Conservation (phyloP, 1,139 yeast species). For the Pichia sp. region DNA sequence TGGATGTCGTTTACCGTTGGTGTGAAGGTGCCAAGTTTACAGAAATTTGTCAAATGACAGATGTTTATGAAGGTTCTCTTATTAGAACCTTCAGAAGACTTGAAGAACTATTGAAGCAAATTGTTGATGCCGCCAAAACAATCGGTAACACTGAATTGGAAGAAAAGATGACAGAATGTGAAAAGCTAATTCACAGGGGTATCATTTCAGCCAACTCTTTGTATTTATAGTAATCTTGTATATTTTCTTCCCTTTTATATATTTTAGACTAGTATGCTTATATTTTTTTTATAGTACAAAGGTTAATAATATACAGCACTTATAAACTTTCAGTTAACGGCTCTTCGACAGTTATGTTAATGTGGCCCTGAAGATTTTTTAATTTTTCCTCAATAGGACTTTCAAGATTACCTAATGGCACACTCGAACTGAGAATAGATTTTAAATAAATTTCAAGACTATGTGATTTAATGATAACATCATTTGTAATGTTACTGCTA, state of each 20-base stretch:
- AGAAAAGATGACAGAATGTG: constrained; percentile 81
- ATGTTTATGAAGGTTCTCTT: constrained; percentile 94
- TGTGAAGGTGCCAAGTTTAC: constrained; percentile 94
- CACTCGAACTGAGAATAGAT: constrained; percentile 14
- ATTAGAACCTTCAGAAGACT: constrained; percentile 90
- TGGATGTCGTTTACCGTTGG: constrained; percentile 98
- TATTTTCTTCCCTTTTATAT: not conserved
- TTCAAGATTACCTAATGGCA: constrained; percentile 11
- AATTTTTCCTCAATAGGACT: constrained; percentile 1
- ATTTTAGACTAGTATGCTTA: not conserved
- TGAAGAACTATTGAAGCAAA: constrained; percentile 87
- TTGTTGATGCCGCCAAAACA: constrained; percentile 85
- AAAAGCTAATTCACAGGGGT: constrained; percentile 87
- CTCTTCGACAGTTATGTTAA: constrained; percentile 5
- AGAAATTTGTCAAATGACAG: constrained; percentile 97
- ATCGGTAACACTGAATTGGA: constrained; percentile 85
- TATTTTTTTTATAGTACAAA: not conserved
- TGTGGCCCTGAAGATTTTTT: not conserved
- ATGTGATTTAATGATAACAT: not conserved
- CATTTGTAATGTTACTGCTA: constrained; percentile 14
- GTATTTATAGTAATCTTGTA: constrained; percentile 42
- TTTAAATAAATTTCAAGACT: constrained; percentile 2
- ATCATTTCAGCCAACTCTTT: constrained; percentile 94
- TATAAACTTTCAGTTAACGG: constrained; percentile 12
- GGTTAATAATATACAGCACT: not conserved